Conservation (phyloP, 1,139 yeast genomes). For the Geotrichum candidum region DNA sequence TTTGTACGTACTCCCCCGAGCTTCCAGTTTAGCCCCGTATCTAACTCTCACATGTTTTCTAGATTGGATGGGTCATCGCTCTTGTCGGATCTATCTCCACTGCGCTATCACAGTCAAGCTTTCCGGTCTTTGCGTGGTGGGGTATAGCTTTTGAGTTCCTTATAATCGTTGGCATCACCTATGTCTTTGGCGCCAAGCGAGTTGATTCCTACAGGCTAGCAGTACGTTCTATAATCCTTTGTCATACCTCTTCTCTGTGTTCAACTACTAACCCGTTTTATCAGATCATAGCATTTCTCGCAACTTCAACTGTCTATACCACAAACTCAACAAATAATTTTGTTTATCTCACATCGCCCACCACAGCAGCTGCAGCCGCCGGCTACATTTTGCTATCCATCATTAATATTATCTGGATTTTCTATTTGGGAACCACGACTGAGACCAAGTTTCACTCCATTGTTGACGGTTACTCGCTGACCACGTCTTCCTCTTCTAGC, state of each 20-base stretch:
- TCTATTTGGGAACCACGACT: slow-evolving; percentile 53
- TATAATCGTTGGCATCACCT: slow-evolving; percentile 49
- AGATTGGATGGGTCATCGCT: slow-evolving; percentile 69
- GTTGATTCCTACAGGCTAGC: slow-evolving; percentile 68
- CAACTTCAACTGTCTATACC: slow-evolving; percentile 70
- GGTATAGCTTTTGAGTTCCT: slow-evolving; percentile 79
- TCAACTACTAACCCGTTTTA: slow-evolving; percentile 11
- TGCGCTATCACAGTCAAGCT: slow-evolving; percentile 35
- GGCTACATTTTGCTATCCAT: slow-evolving; percentile 81
- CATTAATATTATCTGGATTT: slow-evolving; percentile 66
- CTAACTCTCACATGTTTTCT: slow-evolving; percentile 1
- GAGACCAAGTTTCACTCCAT: not conserved
- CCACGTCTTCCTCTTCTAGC: not conserved
- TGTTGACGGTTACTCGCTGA: not conserved
- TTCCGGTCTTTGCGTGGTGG: slow-evolving; percentile 95
- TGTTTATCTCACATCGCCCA: slow-evolving; percentile 57
- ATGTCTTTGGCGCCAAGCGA: slow-evolving; percentile 60
- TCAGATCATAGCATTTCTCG: slow-evolving; percentile 19
- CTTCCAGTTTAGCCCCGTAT: not conserved
- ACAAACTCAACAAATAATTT: slow-evolving; percentile 76
- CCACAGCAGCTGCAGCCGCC: slow-evolving; percentile 82
- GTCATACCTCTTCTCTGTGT: too few relatives aligned
- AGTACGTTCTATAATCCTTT: slow-evolving; percentile 29
- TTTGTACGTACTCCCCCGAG: slow-evolving; percentile 19
- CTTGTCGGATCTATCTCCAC: slow-evolving; percentile 79